Evolutionary conservation across 768 basidiomycete genomes (phyloP).

Genomic region (Dictyophora rubrovolvata): DNA sequence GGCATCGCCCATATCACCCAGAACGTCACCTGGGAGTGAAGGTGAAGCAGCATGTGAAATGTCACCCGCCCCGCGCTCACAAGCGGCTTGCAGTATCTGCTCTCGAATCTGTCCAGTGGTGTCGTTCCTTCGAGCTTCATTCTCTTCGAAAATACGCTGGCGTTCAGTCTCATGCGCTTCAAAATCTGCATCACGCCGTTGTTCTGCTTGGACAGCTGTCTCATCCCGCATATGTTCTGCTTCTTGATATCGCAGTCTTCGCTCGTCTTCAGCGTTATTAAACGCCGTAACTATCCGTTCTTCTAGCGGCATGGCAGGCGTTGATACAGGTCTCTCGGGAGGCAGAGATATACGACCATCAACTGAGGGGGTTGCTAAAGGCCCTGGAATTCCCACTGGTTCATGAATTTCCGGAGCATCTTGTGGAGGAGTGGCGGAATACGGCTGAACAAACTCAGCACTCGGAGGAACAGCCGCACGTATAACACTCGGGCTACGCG

Average conservation of each 20-base stretch:
- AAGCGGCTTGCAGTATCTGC: slow-evolving; percentile 23
- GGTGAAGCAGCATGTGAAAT: slow-evolving; percentile 14
- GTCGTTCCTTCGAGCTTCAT: slow-evolving; percentile 45
- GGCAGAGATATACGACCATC: neutral
- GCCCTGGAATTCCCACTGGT: neutral
- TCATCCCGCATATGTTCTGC: slow-evolving; percentile 41
- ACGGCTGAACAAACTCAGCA: no score
- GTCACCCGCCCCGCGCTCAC: slow-evolving; percentile 4
- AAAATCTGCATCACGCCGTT: slow-evolving; percentile 55
- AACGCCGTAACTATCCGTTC: slow-evolving; percentile 12
- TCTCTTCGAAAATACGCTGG: slow-evolving; percentile 47
- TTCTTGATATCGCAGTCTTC: slow-evolving; percentile 46
- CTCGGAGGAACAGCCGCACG: neutral
- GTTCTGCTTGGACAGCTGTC: slow-evolving; percentile 50
- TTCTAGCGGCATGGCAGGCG: neutral
- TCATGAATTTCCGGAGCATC: neutral
- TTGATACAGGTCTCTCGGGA: neutral
- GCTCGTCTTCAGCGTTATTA: slow-evolving; percentile 37
- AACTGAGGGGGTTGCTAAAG: neutral
- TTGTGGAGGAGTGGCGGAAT: neutral
- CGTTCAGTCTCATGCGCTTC: slow-evolving; percentile 55
- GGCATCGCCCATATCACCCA: neutral
- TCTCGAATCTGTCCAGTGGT: slow-evolving; percentile 45
- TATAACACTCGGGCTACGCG: neutral
- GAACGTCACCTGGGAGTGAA: neutral